Base-by-base conservation (phyloP, 2,329 filamentous ascomycete genomes). In the Cryphonectria japonica region DNA sequence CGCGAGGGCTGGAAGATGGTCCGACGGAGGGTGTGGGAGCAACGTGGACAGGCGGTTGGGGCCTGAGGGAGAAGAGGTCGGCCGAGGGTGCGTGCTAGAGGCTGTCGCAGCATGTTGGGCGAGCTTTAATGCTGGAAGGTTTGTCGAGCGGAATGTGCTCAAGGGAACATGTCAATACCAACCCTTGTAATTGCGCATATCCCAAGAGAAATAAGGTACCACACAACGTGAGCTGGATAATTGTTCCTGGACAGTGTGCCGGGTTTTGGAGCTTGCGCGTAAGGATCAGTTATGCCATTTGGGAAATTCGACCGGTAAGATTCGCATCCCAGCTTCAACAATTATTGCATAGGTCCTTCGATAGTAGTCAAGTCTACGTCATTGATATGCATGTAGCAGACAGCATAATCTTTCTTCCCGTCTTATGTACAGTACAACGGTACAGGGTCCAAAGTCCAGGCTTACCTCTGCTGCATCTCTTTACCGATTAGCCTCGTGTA, bases 1-100 rank as follows among this genome's bases (percentile, higher is more conserved):
- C 73, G 73, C 52, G 74, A 73, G 57, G 76, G 73, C 67, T 75
- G 75, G 66, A 82, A 73, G 68, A 84, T 78, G n/a, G 80, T 80
- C 64, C 83, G 82, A 61, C 77, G 77, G 57, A 43, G 43, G 14
- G 64, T 64, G 41, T 65, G 68, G 59, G 71, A 67, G 66, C 69
- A 73, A 46, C 69, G 69, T 8, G 66, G 69, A 67, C 69, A 71
- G 60, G 67, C 29, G 19, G 39, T 7, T 22, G 16, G 26, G 22
- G 62, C 50, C 61, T 41, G 66, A 34, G 52, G n/a, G 22, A 64
- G 46, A 3, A 69, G 68, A 60, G 76, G 68, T 68, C 75, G 76
- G 54, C 76, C 69, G 39, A 78, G 70, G 29, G 74, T 74, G 68
- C 77, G 76, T 57, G 76, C 66, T 39, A 75, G 69, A 59, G 76